Evolutionary conservation across 2,329 filamentous ascomycete species (phyloP), one percentile per base, ranked within the genome.

Genomic region (Ophiobolus disseminans): DNA sequence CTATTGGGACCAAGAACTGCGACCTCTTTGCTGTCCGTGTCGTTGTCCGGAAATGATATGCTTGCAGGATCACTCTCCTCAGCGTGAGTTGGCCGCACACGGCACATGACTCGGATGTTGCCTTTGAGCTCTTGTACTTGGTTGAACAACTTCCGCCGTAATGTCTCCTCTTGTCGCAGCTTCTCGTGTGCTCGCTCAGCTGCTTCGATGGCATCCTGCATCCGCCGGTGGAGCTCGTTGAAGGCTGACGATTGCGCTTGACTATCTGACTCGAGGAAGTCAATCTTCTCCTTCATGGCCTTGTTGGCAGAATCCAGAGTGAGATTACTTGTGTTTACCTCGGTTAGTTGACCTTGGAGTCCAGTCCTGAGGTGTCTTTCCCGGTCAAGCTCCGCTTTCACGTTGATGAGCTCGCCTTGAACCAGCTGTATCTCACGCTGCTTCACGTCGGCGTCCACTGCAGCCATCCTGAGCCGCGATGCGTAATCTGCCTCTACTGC

Each of bases 101-200:
- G 86, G 68, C 93, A 97, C 85, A 99, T 99, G 58, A 99, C 94
- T 16, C 94, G 88, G 65, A 99, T 99, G 69, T 99, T 99, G 63
- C 94, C 94, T 73, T 96, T 97, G 50, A 99, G 83, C 68, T 99
- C 94, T 71, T 99, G 91, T 37, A 99, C 93, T 72, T 96, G 94
- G 74, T 97, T 97, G 78, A 97, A 96, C 0, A 99, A 82, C 61
- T 95, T 93, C 17, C 94, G 85, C 11, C 94, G 86, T 40, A 96
- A 80, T 0, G 90, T 94, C 75, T 99, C 94, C 69, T 97, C 94
- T 64, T 88, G 90, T 55, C 94, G 87, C 21, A 99, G 80, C 68
- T 94, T 96, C 57, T 90, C 85, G 47, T 89, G 86, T 1, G 89
- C 86, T 26, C 84, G 81, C 22, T 89, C 85, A 1, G 88, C 89